phyloP scores from a whole-genome alignment of 176 grass and related monocot species.

The bread wheat (Triticum aestivum) region DNA sequence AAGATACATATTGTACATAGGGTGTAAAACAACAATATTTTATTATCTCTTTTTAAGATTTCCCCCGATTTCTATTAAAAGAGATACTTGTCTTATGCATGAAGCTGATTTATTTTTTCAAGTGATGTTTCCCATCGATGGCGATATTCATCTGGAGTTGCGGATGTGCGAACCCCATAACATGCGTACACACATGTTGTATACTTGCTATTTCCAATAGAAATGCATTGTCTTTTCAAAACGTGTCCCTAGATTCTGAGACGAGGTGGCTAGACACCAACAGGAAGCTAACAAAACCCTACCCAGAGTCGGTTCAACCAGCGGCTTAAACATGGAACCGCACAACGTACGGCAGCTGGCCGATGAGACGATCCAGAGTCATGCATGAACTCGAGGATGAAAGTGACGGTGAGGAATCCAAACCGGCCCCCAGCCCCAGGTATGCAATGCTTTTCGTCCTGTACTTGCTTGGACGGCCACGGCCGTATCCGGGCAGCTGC shows the following conservation, averaged over 20 bases:
- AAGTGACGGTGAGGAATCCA: not conserved
- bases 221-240: not conserved
- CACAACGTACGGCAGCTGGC: not conserved
- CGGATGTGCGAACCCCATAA: not conserved
- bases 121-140: not conserved
- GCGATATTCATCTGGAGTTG: not conserved
- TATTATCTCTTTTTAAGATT: too few relatives aligned
- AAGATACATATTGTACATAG: not conserved
- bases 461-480: not conserved
- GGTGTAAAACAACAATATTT: not conserved
- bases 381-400: not conserved
- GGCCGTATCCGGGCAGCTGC: not conserved
- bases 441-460: not conserved
- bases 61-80: too few relatives aligned
- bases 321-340: not conserved
- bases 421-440: not conserved
- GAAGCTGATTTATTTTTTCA: not conserved
- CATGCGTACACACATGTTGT: too few relatives aligned
- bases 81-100: not conserved
- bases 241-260: not conserved
- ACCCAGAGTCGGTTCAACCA: not conserved
- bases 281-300: not conserved
- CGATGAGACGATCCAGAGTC: too few relatives aligned
- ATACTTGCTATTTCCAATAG: not conserved
- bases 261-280: not conserved